Evolutionary conservation across 345 rosid species (phyloP).

Genomic region (Erodium maritimum): DNA sequence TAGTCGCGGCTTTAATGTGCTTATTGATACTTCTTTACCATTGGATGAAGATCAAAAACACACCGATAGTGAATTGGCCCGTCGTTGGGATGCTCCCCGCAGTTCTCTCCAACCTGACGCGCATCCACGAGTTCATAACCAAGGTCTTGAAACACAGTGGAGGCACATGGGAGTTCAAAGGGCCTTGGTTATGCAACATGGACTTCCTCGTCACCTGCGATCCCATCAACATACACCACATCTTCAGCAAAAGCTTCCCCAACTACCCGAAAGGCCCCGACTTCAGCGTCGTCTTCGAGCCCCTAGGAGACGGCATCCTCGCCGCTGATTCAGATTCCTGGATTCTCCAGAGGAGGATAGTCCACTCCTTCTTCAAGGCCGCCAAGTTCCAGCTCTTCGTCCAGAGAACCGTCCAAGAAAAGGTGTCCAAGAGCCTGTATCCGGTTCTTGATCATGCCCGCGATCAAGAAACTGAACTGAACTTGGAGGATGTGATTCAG

Average conservation of each 20-base stretch:
- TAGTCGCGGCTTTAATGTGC: neutral
- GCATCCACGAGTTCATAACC: neutral
- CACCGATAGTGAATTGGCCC: neutral
- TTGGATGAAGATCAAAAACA: neutral
- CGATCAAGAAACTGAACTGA: slow-evolving; percentile 14
- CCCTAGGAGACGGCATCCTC: slow-evolving; percentile 51
- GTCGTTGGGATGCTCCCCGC: neutral
- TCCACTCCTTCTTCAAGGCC: slow-evolving; percentile 20
- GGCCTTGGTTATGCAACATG: neutral
- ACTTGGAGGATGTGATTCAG: slow-evolving; percentile 33
- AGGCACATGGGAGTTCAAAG: neutral
- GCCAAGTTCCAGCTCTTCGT: slow-evolving; percentile 15
- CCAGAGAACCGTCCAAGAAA: slow-evolving; percentile 11
- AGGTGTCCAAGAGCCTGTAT: slow-evolving; percentile 26
- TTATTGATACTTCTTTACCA: neutral
- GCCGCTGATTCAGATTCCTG: slow-evolving; percentile 31
- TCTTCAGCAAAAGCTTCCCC: slow-evolving; percentile 37
- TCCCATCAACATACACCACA: slow-evolving; percentile 40
- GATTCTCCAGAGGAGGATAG: slow-evolving; percentile 33
- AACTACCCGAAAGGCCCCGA: slow-evolving; percentile 45
- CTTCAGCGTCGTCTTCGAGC: slow-evolving; percentile 30
- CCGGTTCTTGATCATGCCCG: slow-evolving; percentile 32
- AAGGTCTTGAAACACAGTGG: neutral
- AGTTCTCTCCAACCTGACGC: neutral
- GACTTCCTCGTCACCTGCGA: slow-evolving; percentile 23